Evolutionary conservation across 192 early-diverging fungal genomes (phyloP).

Genomic region (Podila epigama): DNA sequence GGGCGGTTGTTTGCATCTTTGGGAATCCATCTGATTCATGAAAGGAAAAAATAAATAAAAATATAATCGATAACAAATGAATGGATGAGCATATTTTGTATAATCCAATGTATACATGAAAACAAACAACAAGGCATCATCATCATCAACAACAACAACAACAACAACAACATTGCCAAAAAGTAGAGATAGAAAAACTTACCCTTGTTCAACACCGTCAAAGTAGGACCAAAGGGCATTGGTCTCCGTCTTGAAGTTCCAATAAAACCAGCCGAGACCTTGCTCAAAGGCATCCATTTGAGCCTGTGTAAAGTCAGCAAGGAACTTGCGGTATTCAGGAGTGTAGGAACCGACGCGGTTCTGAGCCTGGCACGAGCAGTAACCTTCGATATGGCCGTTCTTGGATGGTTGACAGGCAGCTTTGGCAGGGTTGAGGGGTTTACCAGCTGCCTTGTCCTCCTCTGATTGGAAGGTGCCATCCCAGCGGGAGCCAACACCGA

Average conservation of each 20-base stretch:
- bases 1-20: conserved; percentile 55
- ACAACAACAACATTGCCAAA: background rate
- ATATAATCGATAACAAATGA: background rate
- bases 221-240: conserved; percentile 63
- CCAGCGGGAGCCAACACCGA: conserved; percentile 65
- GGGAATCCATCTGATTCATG: conserved; percentile 68
- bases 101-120: background rate
- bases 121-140: background rate
- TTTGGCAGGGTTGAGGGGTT: background rate
- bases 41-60: background rate
- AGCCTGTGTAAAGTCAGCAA: conserved; percentile 61
- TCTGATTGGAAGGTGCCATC: conserved; percentile 61
- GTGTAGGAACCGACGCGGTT: conserved; percentile 45
- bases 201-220: conserved; percentile 55
- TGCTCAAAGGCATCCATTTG: conserved; percentile 77
- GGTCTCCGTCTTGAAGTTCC: conserved; percentile 77
- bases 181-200: conserved; percentile 3
- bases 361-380: conserved; percentile 63
- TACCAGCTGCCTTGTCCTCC: conserved; percentile 5
- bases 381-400: conserved; percentile 25
- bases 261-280: conserved; percentile 75
- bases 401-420: conserved; percentile 21
- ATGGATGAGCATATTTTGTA: background rate
- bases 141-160: background rate
- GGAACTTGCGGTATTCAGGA: conserved; percentile 44